Evolutionary conservation across 2,329 filamentous ascomycete genomes (phyloP), one percentile per base, ranked within the genome.

Genomic region (Pseudopyricularia cyperi): DNA sequence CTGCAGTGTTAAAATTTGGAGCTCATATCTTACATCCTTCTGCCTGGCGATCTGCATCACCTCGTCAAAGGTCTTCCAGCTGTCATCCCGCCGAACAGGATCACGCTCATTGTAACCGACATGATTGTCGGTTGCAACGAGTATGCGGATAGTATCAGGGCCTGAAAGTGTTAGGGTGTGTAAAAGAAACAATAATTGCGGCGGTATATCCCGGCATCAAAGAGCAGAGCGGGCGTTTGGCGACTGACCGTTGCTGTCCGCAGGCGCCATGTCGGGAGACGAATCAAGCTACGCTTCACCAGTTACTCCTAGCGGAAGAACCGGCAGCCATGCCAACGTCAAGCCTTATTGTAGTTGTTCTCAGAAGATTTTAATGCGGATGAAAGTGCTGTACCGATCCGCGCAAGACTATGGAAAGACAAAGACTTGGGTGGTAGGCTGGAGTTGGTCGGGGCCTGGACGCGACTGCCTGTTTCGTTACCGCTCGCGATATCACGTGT

Each of bases 71-170:
- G 85, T 89, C 64, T 83, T 85, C 90, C 91, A 97, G 68, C 89
- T 96, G 66, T 98, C 93, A 65, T 97, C 88, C 57, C 90, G 91
- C n/a, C 93, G 88, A 55, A 93, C 87, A 1, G 88, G 80, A 66
- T 98, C 90, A 60, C 90, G 83, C 69, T 98, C 93, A 63, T 89
- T 87, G 68, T 89, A 97, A 51, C 93, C 93, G 55, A 98, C 93
- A 85, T 98, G 93, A 60, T 94, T 97, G 66, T 98, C 93, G 15
- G 91, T 97, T 37, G 93, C 85, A 55, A 98, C 78, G 35, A 98
- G 82, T 58, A 98, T 93, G 57, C 89, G 88, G 62, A 98, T 96
- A 0, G 89, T 95, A 70, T 98, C 89, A 59, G 86, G 69, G 52
- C 71, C 75, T 76, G 42, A 14, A 4, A 15, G 22, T 46, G 50